Evolutionary conservation across 805 yeast species (phyloP).

Genomic region (Candida nitratophila): DNA sequence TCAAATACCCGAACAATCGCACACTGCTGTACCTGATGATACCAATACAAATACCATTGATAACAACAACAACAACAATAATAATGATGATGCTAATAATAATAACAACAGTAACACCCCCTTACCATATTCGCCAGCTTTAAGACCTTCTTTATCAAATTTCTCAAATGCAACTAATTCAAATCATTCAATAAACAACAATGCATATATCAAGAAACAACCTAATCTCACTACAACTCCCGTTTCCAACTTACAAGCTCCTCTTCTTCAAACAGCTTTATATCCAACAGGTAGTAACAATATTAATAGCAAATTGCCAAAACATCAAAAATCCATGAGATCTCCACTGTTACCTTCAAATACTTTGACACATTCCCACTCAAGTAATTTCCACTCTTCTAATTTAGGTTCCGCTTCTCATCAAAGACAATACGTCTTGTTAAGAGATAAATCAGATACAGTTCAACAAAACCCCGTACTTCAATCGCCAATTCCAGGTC

Average conservation of each 20-base stretch:
- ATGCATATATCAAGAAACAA: background rate
- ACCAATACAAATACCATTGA: background rate
- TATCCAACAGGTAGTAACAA: too few relatives aligned
- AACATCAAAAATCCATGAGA: constrained; percentile 11
- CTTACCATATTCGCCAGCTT: background rate
- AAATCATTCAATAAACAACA: background rate
- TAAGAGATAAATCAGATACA: constrained; percentile 18
- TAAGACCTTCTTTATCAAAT: background rate
- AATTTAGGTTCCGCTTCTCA: constrained; percentile 18
- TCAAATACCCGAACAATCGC: constrained; percentile 23
- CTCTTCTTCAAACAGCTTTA: background rate
- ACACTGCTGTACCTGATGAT: background rate
- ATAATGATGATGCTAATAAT: too few relatives aligned
- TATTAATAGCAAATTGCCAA: background rate
- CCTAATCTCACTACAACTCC: too few relatives aligned
- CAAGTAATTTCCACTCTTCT: background rate
- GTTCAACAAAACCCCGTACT: background rate
- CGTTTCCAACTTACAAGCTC: background rate
- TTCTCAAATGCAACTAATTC: background rate
- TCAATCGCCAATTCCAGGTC: background rate
- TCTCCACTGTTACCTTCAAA: constrained; percentile 13
- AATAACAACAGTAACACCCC: background rate
- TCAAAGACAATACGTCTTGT: constrained; percentile 24
- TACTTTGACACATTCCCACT: constrained; percentile 7
- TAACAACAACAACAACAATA: too few relatives aligned